phyloP scores from a whole-genome alignment of 2,329 filamentous ascomycete genomes.

The Albifimbria verrucaria region DNA sequence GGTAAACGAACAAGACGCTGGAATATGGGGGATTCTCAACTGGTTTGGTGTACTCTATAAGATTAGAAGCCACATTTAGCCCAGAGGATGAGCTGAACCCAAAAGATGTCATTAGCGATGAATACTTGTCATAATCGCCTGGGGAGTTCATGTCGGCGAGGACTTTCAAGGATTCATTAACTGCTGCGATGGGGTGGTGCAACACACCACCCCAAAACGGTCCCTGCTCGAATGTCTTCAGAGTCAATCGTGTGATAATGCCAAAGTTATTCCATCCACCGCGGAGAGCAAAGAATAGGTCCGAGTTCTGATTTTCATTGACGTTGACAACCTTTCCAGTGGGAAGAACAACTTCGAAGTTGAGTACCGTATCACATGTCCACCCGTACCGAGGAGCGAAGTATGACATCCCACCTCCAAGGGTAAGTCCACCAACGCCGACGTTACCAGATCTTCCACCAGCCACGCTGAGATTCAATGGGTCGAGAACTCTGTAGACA shows the following conservation, averaged over 20 bases:
- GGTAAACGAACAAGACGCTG: not conserved
- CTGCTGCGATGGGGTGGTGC: not conserved
- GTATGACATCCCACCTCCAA: conserved; percentile 14
- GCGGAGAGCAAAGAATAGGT: conserved; percentile 56
- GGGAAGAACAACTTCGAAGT: conserved; percentile 10
- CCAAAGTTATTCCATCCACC: conserved; percentile 56
- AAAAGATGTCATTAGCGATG: not conserved
- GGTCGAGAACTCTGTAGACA: conserved; percentile 2
- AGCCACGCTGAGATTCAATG: not conserved
- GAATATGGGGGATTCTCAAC: not conserved
- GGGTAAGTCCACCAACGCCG: conserved; percentile 3
- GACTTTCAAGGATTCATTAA: not conserved
- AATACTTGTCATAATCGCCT: not conserved
- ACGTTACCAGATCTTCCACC: conserved; percentile 1
- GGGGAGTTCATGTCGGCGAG: not conserved
- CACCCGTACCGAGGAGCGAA: conserved; percentile 10
- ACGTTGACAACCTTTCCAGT: conserved; percentile 37
- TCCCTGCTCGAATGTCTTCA: not conserved
- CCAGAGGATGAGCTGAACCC: not conserved
- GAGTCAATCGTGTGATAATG: conserved; percentile 45
- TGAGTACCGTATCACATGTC: conserved; percentile 9
- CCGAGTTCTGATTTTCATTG: conserved; percentile 27
- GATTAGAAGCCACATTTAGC: not conserved
- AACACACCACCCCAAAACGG: not conserved
- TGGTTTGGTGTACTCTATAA: not conserved